Base-by-base conservation (phyloP, 2,329 filamentous ascomycete genomes). In the Fonsecaea erecta region DNA sequence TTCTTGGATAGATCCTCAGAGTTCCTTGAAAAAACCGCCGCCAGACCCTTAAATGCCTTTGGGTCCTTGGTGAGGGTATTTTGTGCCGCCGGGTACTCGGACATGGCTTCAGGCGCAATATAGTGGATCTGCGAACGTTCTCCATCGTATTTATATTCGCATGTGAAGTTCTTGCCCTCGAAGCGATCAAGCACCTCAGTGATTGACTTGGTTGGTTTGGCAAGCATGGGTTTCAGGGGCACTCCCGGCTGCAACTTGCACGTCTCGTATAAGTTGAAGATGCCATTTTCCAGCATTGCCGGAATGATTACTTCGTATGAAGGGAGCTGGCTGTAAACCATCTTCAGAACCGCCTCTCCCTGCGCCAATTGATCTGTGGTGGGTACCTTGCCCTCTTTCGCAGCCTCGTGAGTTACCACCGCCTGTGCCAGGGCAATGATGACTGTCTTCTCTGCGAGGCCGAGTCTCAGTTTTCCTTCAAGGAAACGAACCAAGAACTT, bases 121-220 rank as follows among this genome's bases (percentile, higher is more conserved):
- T 96, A 99, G 76, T 99, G 95, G 57, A 99, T 98, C 76, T 99
- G 95, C n/a, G 95, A 95, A 75, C 95, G 86, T 78, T 99, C 95
- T 55, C 95, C 95, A 73, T 99, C 95, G 74, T 99, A 99, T 78
- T 99, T 99, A 84, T 96, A 99, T 77, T 99, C 95, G 79, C 95
- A 99, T 0, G 95, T 98, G 74, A 99, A 99, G 28, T 90, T 90
- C 75, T 97, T 95, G 69, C 91, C 88, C 75, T 98, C 95, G 71
- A 99, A 99, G 4, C 95, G 91, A 77, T 99, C 94, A 11, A 99
- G 84, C 0, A 99, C 95, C 79, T 99, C 95, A 0, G 93, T 97
- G 73, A 99, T 97, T 4, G 95, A 93, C 77, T 99, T 99, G 9
- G 95, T 99, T 2, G 95, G 95, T 74, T 98, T 98, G 21, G 95